Conservation (phyloP, 495 filamentous ascomycete species). For the Tricharina praecox region DNA sequence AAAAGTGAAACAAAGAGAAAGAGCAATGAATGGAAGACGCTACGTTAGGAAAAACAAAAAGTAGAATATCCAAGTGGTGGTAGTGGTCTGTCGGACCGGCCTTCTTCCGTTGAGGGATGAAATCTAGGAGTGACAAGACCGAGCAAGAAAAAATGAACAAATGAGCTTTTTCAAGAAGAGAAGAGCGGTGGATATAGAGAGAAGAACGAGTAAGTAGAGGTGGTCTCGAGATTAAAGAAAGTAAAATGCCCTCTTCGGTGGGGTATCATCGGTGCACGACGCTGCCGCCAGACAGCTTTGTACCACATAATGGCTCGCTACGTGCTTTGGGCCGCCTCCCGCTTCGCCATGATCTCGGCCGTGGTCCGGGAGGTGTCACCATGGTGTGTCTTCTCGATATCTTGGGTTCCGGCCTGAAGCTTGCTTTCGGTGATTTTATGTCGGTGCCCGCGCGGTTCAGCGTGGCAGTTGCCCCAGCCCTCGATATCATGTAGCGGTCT, state of each 20-base stretch:
- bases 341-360: not conserved
- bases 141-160: no score
- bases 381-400: constrained; percentile 4
- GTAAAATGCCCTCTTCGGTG: no score
- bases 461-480: not conserved
- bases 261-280: not conserved
- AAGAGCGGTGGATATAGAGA: no score
- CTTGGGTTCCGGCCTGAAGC: not conserved
- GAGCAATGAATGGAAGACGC: not conserved
- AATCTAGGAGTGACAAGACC: no score
- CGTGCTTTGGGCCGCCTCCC: not conserved
- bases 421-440: not conserved
- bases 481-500: constrained; percentile 1
- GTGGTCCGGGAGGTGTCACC: not conserved
- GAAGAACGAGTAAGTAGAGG: no score
- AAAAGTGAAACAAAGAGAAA: not conserved
- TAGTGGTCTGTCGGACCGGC: no score
- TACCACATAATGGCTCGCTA: not conserved
- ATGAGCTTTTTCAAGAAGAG: constrained; percentile 1
- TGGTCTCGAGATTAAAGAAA: no score
- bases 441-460: not conserved
- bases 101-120: no score
- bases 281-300: not conserved
- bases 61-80: no score
- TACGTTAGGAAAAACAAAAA: no score